Evolutionary conservation across 805 yeast genomes (phyloP), one percentile per base, ranked within the genome.

Genomic region (Cyberlindnera bimundalis): DNA sequence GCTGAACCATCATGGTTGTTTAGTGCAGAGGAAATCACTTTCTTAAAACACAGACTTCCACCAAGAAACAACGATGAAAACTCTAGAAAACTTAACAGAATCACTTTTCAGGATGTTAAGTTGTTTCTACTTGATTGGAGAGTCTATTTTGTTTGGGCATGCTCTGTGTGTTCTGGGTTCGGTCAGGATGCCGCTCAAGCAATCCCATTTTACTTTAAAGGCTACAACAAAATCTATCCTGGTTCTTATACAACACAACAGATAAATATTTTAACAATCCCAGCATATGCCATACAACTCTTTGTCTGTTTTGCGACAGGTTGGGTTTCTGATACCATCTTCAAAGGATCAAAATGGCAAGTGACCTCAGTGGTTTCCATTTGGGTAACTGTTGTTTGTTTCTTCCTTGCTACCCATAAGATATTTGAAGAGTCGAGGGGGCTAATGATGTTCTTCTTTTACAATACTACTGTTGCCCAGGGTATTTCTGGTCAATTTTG

Each of bases 1-100:
- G 37, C 40, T 52, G 15, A 62, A 58, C 43, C 67, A 60, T 12
- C 62, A 55, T 14, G 60, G 60, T 1, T 60, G 58, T 43, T 34
- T 39, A 29, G 31, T 41, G 45, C 33, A 24, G 42, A 43, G 35
- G 45, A 45, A 23, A 16, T 45, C 16, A 23, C 15, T 14, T 39
- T 38, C 34, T 23, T 39, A 33, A 38, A 24, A 28, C 35, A 31
- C 21, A 45, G 48, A 38, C 19, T 37, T 4, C 48, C 48, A 34
- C 41, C 42, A 27, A 42, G 40, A 38, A 42, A 42, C 42, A 4
- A 6, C 1, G 28, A 20, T n/a, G 35, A 30, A 5, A 37, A 45
- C 23, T 16, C 40, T 8, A 20, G 29, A 29, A 38, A 33, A 19
- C 16, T 36, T 24, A 15, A 17, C 4, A 30, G 18, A 3, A 33